Evolutionary conservation across 73 alveolate species (phyloP).

Genomic region (Symbiodinium natans): DNA sequence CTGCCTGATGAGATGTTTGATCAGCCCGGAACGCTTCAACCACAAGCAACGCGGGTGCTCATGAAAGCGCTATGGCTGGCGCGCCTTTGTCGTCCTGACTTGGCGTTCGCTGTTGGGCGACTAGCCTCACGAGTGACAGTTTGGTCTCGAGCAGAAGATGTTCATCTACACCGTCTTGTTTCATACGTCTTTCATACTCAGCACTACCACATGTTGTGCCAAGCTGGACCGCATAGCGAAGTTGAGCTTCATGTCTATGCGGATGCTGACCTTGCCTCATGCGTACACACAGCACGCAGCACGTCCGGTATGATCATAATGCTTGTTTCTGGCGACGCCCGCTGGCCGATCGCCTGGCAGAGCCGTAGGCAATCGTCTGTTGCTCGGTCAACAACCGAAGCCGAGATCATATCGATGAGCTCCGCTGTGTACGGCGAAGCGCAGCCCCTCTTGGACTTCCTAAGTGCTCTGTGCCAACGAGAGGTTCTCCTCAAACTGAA

Average conservation of each 20-base stretch:
- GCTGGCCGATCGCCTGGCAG: not conserved
- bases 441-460: not conserved
- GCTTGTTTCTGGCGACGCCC: not conserved
- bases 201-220: not conserved
- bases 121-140: not conserved
- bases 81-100: not conserved
- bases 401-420: not conserved
- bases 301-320: not conserved
- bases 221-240: too few relatives aligned
- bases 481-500: not conserved
- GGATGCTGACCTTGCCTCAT: conserved; percentile 3
- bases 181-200: not conserved
- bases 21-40: not conserved
- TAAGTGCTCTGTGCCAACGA: not conserved
- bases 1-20: conserved; percentile 11
- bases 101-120: not conserved
- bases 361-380: not conserved
- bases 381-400: conserved; percentile 18
- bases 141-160: not conserved
- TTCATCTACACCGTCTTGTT: not conserved
- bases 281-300: not conserved
- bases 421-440: not conserved
- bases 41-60: not conserved
- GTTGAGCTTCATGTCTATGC: not conserved
- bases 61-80: not conserved